Evolutionary conservation across 2,329 filamentous ascomycete species (phyloP), one percentile per base, ranked within the genome.

Genomic region (Ceratocystiopsis brevicomis): DNA sequence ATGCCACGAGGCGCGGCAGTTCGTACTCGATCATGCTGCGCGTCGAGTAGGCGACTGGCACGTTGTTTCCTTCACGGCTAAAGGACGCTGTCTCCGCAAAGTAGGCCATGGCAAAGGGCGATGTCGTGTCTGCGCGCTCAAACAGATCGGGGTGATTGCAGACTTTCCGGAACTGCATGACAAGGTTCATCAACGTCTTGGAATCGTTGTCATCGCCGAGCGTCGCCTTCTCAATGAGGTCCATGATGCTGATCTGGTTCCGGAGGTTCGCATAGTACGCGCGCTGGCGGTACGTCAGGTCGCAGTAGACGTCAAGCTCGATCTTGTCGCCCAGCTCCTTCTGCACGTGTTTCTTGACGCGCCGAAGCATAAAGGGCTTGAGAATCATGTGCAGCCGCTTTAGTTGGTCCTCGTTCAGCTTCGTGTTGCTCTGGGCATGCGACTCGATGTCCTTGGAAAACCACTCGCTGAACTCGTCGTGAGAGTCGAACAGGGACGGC

Each of bases 111-210:
- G 84, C 81, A 53, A 88, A 79, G 0, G 90, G 85, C 10, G 87
- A 94, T 19, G 74, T 79, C 10, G 85, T 93, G 48, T 96, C 88
- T 11, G 88, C 87, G 39, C 90, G 80, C 61, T 98, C 87, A 53
- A 98, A 98, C 33, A 98, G 63, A 61, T 98, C 90, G 0, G 90
- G 90, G 57, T 98, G 90, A 56, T 98, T 98, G 66, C 90, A 98
- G 45, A 98, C 90, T 64, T 98, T 98, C 53, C 90, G 77, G 73
- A 98, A 98, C 62, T 98, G 90, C 90, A 98, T 98, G 49, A 98
- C 90, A 50, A 98, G 68, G 61, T 98, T 98, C 90, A 98, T 96
- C 54, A 98, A 64, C 1, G 88, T 96, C 37, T 88, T 87, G 34
- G 84, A 93, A 57, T 96, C 90, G 53, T 88, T 79, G 41, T 96